Conservation (phyloP, 2,329 filamentous ascomycete species). For the Talaromyces amestolkiae region DNA sequence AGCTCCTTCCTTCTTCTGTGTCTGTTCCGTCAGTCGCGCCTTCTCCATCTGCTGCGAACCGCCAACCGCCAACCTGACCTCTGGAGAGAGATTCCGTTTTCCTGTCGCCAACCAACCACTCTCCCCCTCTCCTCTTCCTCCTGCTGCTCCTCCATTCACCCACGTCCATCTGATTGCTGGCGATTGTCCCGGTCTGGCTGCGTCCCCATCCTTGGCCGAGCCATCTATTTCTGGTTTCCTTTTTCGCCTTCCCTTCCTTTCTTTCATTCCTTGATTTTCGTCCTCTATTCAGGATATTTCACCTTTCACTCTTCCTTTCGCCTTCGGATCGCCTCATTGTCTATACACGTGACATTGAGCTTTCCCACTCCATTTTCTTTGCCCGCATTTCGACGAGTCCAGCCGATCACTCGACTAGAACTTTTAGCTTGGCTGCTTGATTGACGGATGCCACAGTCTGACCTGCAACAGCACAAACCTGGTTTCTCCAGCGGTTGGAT, state of each 20-base stretch:
- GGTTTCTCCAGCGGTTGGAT: neutral
- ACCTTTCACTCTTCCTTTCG: neutral
- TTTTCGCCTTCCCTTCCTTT: neutral
- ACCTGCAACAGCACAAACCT: neutral
- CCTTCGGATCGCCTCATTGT: conserved; percentile 11
- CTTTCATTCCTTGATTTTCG: conserved; percentile 2
- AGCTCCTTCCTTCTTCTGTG: neutral
- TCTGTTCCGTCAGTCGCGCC: neutral
- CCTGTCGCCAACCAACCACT: neutral
- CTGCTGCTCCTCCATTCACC: neutral
- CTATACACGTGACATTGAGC: conserved; percentile 13
- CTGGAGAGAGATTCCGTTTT: neutral
- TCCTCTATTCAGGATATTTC: neutral
- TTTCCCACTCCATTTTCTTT: neutral
- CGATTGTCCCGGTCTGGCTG: neutral
- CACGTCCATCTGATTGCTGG: neutral
- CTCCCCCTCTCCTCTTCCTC: neutral
- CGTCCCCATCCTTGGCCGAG: neutral
- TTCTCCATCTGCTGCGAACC: neutral
- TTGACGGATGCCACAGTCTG: neutral
- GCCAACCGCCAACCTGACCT: neutral
- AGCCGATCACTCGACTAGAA: neutral
- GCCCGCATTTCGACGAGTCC: neutral
- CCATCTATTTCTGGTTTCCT: neutral
- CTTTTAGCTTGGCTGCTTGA: neutral